A percentile compares a stretch with the other conserved stretches of the same genome.
These are phyloP conservation scores for Sarcodon aspratus DNA, from an alignment of 768 basidiomycete genomes.

Conservation along the genomic window DNA sequence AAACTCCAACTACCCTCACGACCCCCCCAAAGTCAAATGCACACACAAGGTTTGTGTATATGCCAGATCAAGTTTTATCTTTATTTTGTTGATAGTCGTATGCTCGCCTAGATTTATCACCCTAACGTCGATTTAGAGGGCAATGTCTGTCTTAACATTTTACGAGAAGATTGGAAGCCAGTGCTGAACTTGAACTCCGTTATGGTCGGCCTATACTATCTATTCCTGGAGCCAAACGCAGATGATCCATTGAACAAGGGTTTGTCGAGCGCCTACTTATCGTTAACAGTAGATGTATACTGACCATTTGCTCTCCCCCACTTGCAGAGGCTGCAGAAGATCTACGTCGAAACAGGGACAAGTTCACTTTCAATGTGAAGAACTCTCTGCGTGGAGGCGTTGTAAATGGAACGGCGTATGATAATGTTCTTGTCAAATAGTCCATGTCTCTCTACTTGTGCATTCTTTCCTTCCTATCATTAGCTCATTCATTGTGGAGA, in stretches of 20 bases:
- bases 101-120: constrained; percentile 76
- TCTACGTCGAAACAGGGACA: constrained; percentile 77
- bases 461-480: background rate
- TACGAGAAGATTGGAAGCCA: constrained; percentile 99
- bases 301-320: background rate
- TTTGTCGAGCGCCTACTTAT: constrained; percentile 21
- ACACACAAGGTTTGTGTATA: constrained; percentile 64
- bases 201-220: constrained; percentile 96
- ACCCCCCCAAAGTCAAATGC: constrained; percentile 98
- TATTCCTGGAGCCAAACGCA: constrained; percentile 97
- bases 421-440: constrained; percentile 37
- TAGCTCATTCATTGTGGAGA: background rate
- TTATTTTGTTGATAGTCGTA: background rate
- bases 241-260: constrained; percentile 99
- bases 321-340: constrained; percentile 88
- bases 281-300: background rate
- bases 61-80: background rate
- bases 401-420: constrained; percentile 73
- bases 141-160: constrained; percentile 96
- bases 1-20: constrained; percentile 97
- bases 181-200: constrained; percentile 96
- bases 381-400: constrained; percentile 72
- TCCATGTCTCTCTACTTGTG: background rate
- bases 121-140: constrained; percentile 98
- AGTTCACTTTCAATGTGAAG: constrained; percentile 80